phyloP scores from a whole-genome alignment of 441 rosid genomes.

The Kokia cookei region DNA sequence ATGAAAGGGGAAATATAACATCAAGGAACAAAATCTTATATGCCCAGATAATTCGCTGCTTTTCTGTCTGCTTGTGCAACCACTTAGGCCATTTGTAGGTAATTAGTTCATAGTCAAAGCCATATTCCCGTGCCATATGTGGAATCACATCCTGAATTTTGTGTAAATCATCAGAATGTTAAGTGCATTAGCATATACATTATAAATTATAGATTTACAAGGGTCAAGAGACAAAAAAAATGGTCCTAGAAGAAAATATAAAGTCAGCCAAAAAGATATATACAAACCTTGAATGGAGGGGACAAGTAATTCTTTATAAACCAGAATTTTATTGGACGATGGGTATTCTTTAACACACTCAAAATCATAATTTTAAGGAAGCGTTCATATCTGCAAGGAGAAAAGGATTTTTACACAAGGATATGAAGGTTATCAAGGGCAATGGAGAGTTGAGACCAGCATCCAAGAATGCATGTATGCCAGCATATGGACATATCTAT shows the following conservation, averaged over 20 bases:
- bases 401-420: background rate
- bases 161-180: conserved; percentile 3
- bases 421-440: background rate
- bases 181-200: conserved; percentile 4
- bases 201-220: background rate
- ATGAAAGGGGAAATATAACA: conserved; percentile 92
- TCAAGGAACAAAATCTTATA: conserved; percentile 97
- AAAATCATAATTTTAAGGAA: conserved; percentile 86
- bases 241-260: background rate
- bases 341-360: conserved; percentile 82
- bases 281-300: conserved; percentile 87
- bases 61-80: conserved; percentile 99
- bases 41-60: conserved; percentile 98
- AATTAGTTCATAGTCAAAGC: conserved; percentile 85
- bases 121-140: conserved; percentile 89
- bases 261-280: background rate
- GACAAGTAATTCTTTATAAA: conserved; percentile 98
- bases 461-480: background rate
- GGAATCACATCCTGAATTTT: conserved; percentile 88
- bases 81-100: conserved; percentile 99
- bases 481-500: background rate
- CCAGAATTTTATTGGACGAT: conserved; percentile 97
- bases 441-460: too few relatives aligned
- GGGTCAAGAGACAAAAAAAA: background rate
- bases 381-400: conserved; percentile 78